Evolutionary conservation across 2,329 filamentous ascomycete genomes (phyloP).

Genomic region (Orbilia blumenaviensis): DNA sequence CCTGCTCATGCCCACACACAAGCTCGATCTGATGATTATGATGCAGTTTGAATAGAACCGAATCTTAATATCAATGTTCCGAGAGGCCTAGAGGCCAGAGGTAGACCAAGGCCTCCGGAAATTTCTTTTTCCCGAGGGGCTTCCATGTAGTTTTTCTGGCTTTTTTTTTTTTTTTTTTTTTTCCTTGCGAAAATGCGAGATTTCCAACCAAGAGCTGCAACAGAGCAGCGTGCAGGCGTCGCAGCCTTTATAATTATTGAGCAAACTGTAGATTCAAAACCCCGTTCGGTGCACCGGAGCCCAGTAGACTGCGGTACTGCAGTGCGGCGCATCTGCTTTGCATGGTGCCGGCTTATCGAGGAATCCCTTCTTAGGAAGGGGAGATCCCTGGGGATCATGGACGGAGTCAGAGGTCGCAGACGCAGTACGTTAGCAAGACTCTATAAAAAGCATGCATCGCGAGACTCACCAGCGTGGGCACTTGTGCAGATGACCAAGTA

Average conservation of each 20-base stretch:
- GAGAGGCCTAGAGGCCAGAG: too few relatives aligned
- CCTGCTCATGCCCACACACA: conserved; percentile 12
- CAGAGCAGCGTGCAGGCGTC: conserved; percentile 6
- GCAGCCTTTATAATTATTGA: conserved; percentile 13
- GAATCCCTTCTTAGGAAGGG: conserved; percentile 28
- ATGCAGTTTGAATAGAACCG: conserved; percentile 33
- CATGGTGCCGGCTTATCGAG: conserved; percentile 50
- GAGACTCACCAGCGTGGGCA: conserved; percentile 7
- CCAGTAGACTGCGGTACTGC: conserved; percentile 20
- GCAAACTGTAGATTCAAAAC: conserved; percentile 2
- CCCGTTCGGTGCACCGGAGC: conserved; percentile 24
- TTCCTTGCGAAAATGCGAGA: conserved; percentile 14
- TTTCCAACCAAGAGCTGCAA: conserved; percentile 20
- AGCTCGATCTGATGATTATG: conserved; percentile 28
- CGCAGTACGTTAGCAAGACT: conserved; percentile 2
- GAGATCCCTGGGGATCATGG: conserved; percentile 18
- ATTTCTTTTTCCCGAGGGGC: conserved; percentile 2
- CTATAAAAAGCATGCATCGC: conserved; percentile 22
- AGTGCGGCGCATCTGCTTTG: conserved; percentile 28
- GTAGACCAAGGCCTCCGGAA: neutral
- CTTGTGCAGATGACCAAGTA: conserved; percentile 40
- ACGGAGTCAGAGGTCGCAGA: neutral
- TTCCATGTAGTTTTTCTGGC: neutral
- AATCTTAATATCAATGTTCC: conserved; percentile 13
- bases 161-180: conserved; percentile 10